Base-by-base conservation (phyloP, 495 filamentous ascomycete genomes). In the Entonaema liquescens region DNA sequence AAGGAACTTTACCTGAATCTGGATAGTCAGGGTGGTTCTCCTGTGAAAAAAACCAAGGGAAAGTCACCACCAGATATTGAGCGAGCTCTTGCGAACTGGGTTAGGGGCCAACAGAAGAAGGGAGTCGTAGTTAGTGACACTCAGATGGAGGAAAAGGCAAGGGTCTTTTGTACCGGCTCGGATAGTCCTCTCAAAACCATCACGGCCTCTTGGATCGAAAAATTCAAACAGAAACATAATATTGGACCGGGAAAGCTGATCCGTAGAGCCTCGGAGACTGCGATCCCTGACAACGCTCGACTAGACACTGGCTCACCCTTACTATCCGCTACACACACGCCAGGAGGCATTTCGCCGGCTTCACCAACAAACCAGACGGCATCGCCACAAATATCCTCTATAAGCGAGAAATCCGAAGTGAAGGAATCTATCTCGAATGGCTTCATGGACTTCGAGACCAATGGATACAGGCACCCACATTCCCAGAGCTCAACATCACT, bases 1-100 rank as follows among this genome's bases (percentile, higher is more conserved):
- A 97, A 97, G 79, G 95, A 98, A 67, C 96, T 98, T 79, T 99
- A 98, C 81, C 89, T 99, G 8, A 91, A 89, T 71, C 88, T 89
- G 50, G 93, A 98, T 60, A 94, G 97, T 78, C 90, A 93, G 29
- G 93, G 88, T 69, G 88, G 90, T 64, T 97, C 95, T 42, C 94
- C 95, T 9, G 89, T 97, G 69, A 97, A 97, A 79, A 89, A 91
- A 62, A 79, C 89, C 67, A 98, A 98, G 82, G 93, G 94, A 19
- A 93, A 94, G 80, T 94, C 94, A 52, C 94, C 92, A 3, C 75
- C 75, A 33, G 94, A 98, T 79, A 93, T 99, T 72, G 95, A 99
- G 77, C 90, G 95, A 74, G 93, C 95, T n/a, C 85, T 99, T 35
- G 88, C 90, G 17, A 94, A 93, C 76, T 98, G 92, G 91, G 89